phyloP scores from a whole-genome alignment of 495 filamentous ascomycete species.

The Neurospora sp. region DNA sequence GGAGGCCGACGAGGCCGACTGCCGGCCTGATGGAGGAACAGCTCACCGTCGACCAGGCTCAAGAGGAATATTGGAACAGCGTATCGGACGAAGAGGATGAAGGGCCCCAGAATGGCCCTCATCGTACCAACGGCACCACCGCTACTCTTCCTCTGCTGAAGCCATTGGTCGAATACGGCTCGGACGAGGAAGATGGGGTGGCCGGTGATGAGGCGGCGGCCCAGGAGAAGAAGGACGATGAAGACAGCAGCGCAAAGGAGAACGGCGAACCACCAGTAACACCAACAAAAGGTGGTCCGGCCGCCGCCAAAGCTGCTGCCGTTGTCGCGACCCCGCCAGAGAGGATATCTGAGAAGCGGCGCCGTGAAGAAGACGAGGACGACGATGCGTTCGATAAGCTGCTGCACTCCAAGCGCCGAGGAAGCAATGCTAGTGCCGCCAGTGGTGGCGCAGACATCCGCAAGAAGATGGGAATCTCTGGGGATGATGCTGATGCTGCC shows the following conservation, averaged over 20 bases:
- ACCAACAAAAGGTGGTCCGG: constrained; percentile 10
- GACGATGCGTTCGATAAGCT: constrained; percentile 76
- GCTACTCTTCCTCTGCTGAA: constrained; percentile 33
- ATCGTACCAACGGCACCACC: constrained; percentile 34
- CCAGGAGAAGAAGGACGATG: constrained; percentile 6
- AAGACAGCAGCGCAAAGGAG: constrained; percentile 9
- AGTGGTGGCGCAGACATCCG: neutral
- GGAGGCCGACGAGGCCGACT: constrained; percentile 30
- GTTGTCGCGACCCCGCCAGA: constrained; percentile 47
- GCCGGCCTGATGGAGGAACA: constrained; percentile 50
- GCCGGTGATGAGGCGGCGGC: constrained; percentile 33
- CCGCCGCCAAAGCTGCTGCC: constrained; percentile 23
- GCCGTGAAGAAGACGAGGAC: constrained; percentile 70
- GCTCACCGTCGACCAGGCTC: constrained; percentile 57
- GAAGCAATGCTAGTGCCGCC: constrained; percentile 25
- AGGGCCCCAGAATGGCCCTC: constrained; percentile 15
- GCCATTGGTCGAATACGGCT: constrained; percentile 82
- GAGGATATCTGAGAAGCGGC: constrained; percentile 76
- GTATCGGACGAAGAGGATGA: constrained; percentile 76
- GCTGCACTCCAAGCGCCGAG: constrained; percentile 57
- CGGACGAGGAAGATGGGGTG: constrained; percentile 65
- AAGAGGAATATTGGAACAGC: constrained; percentile 92
- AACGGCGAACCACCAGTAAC: constrained; percentile 6
- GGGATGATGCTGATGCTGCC: constrained; percentile 13
- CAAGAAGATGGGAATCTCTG: constrained; percentile 18